Base-by-base conservation (phyloP, 129 eudicot genomes). In the Chrysanthemum lavandulifolium region DNA sequence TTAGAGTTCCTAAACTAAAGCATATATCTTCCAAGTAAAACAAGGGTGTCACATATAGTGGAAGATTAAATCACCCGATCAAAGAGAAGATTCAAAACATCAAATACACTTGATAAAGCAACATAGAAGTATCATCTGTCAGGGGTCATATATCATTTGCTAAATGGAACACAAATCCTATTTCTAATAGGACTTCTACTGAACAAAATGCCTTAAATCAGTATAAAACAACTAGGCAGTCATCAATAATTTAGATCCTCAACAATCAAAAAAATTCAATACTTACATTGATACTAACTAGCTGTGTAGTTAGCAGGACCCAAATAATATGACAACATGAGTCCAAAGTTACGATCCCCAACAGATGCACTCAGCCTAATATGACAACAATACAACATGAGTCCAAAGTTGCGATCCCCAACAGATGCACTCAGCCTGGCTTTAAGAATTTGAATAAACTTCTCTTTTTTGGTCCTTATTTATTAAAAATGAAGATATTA, bases 11-110 rank as follows among this genome's bases (percentile, higher is more conserved):
- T 14, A 53, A 14, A 13, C 40, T 29, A 69, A 29, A 14, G 27
- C 62, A 31, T 31, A 31, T 31, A 16, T 59, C 63, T 18, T 19
- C 23, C 36, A 56, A 36, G 54, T 40, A 33, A 33, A 33, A 59
- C 45, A 18, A 57, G 21, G 67, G 23, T 27, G 14, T 58, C 57
- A 47, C 47, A 59, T 59, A 5, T 7, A 59, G 27, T 72, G 47
- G 9, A 58, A 60, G 57, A 59, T 58, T 21, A 72, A 43, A 59
- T 64, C 23, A 64, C 21, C 60, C 47, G 49, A 51, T 58, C 18
- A 59, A 45, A 31, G 27, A 12, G 18, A 13, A 72, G 25, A 45
- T 25, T 53, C 31, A 25, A 5, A 10, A 47, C 25, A 51, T 31
- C 36, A 31, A 31, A 31, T 31, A 6, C 36, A 52, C 62, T 5